Evolutionary conservation across 116 monocot species (phyloP).

Genomic region (Zostera marina): DNA sequence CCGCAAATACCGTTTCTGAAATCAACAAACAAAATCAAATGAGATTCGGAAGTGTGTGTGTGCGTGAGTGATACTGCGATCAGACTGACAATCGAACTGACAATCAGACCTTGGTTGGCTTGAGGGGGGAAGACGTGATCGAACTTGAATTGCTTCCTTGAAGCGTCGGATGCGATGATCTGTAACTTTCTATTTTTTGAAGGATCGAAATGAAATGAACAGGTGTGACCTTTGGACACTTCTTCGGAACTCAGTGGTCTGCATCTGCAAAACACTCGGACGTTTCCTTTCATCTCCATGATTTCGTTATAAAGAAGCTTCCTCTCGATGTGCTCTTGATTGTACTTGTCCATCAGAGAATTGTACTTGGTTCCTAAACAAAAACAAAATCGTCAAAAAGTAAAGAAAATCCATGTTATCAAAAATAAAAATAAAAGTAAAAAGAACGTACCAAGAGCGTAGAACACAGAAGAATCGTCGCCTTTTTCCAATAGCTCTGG

Average conservation of each 20-base stretch:
- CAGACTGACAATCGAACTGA: too few relatives aligned
- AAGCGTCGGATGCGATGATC: conserved; percentile 42
- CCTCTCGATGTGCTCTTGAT: conserved; percentile 38
- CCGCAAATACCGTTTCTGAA: conserved; percentile 50
- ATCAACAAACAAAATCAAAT: too few relatives aligned
- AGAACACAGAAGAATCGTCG: conserved; percentile 4
- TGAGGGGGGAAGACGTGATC: conserved; percentile 80
- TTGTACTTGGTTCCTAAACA: conserved; percentile 15
- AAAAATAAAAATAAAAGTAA: too few relatives aligned
- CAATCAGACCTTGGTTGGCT: conserved; percentile 81
- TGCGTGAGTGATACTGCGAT: too few relatives aligned
- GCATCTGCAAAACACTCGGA: conserved; percentile 89
- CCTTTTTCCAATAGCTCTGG: background rate
- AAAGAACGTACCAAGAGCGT: conserved; percentile 5
- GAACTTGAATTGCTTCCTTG: conserved; percentile 70
- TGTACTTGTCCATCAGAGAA: conserved; percentile 27
- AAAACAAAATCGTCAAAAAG: background rate
- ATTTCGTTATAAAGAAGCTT: conserved; percentile 76
- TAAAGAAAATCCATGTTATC: background rate
- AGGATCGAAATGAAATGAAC: conserved; percentile 49
- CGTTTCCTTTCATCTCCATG: conserved; percentile 80
- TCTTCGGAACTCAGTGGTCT: conserved; percentile 70
- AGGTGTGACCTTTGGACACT: conserved; percentile 36
- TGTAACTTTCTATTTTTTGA: conserved; percentile 56
- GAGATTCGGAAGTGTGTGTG: too few relatives aligned